phyloP scores from a whole-genome alignment of 2,329 filamentous ascomycete species.

The Paraconiothyrium brasiliense region DNA sequence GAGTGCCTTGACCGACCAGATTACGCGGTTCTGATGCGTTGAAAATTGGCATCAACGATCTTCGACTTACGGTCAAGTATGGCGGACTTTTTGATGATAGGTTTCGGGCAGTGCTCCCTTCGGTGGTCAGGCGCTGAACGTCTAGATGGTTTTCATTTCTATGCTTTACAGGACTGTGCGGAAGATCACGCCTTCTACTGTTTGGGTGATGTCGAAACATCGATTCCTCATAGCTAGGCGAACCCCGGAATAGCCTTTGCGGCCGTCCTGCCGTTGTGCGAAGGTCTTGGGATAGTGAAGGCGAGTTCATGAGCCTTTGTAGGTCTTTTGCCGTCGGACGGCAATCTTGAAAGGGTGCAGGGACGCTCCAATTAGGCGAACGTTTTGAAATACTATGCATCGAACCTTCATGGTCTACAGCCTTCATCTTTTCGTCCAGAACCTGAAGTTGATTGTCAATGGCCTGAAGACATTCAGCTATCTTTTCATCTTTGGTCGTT shows the following conservation, averaged over 20 bases:
- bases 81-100: background rate
- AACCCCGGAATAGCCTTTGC: background rate
- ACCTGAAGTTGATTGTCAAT: background rate
- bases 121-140: too few species aligned
- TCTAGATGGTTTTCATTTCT: background rate
- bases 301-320: background rate
- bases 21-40: background rate
- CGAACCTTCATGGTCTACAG: background rate
- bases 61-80: background rate
- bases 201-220: background rate
- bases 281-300: background rate
- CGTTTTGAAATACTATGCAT: background rate
- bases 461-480: constrained; percentile 20
- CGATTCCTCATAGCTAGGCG: background rate
- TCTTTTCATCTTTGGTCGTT: constrained; percentile 13
- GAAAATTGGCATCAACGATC: background rate
- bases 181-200: too few species aligned
- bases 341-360: background rate
- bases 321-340: background rate
- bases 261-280: background rate
- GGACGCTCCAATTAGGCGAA: background rate
- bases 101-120: background rate
- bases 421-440: background rate
- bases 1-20: constrained; percentile 13
- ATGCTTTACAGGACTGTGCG: background rate